phyloP scores from a whole-genome alignment of 192 early-diverging fungal genomes.

The Coemansia sp. region DNA sequence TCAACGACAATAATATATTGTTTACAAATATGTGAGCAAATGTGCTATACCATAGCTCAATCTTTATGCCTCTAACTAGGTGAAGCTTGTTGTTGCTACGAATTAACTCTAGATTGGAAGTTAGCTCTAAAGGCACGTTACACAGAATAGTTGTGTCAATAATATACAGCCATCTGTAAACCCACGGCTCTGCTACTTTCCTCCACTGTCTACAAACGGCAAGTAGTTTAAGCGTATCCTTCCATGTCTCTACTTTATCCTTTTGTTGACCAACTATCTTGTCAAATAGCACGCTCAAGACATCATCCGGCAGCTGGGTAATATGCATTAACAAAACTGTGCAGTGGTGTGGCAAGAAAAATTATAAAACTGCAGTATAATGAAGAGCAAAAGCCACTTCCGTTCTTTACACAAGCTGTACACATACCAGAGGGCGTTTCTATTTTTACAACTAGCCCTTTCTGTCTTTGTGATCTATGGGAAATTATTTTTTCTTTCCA shows the following conservation, averaged over 20 bases:
- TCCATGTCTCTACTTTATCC: conserved; percentile 1
- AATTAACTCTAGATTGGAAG: neutral
- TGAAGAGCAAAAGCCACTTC: no score
- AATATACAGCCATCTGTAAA: conserved; percentile 27
- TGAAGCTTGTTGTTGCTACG: neutral
- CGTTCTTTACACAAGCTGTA: no score
- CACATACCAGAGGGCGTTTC: no score
- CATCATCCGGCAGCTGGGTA: neutral
- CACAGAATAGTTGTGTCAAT: conserved; percentile 2
- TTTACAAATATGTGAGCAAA: neutral
- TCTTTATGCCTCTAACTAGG: neutral
- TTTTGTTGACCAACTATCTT: neutral
- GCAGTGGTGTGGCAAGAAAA: neutral
- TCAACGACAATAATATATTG: neutral
- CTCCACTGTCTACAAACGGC: neutral
- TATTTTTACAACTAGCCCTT: no score
- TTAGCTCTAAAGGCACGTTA: neutral
- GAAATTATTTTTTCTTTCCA: no score
- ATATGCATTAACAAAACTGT: neutral
- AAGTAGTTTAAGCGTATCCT: neutral
- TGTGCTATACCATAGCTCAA: conserved; percentile 1
- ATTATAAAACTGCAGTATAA: no score
- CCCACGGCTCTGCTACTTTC: neutral
- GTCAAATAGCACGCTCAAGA: neutral
- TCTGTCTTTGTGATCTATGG: no score